phyloP scores from a whole-genome alignment of 257 asterid genomes.

The Ocimum tenuiflorum region DNA sequence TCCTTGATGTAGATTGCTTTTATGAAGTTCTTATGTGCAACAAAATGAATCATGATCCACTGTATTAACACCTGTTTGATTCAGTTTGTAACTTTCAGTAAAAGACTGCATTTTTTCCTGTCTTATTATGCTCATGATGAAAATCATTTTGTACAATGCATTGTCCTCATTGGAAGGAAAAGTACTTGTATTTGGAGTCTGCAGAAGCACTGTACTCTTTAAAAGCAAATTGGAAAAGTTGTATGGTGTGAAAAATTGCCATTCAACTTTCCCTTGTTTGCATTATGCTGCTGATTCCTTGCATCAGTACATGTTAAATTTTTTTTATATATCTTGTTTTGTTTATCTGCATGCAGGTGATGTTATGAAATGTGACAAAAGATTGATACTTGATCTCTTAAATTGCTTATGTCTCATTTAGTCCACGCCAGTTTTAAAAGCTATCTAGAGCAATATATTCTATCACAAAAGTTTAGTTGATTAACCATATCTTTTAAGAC shows the following conservation, averaged over 20 bases:
- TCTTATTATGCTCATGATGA: slow-evolving; percentile 6
- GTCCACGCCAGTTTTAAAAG: neutral
- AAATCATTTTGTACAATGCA: neutral
- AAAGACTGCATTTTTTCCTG: neutral
- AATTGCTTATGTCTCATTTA: neutral
- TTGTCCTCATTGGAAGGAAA: neutral
- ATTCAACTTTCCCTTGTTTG: neutral
- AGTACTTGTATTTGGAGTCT: neutral
- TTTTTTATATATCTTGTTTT: neutral
- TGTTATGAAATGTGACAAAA: neutral
- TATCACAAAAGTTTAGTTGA: neutral
- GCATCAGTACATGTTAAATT: neutral
- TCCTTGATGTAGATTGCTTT: neutral
- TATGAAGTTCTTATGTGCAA: neutral
- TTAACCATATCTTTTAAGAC: neutral
- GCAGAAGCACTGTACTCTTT: neutral
- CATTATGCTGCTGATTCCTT: neutral
- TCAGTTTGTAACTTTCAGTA: neutral
- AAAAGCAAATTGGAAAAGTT: neutral
- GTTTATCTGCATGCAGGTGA: neutral
- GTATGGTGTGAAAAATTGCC: neutral
- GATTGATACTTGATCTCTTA: neutral
- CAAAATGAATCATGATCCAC: neutral
- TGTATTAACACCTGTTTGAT: neutral
- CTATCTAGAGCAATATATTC: neutral